These are phyloP conservation scores for Allium cepa DNA, from an alignment of 106 monocot genomes.

Conservation along the genomic window DNA sequence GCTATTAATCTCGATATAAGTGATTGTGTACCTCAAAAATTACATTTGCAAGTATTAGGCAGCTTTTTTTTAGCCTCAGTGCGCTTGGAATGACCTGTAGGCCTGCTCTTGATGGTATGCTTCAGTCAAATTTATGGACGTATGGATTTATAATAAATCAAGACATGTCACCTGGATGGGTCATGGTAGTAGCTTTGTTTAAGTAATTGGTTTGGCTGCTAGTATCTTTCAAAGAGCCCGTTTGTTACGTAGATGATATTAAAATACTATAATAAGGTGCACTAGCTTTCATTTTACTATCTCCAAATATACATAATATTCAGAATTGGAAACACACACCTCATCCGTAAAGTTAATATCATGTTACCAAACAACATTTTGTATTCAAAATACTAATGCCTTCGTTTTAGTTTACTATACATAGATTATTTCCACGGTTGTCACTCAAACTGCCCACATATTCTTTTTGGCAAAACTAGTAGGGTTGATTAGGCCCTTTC, in stretches of 20 bases:
- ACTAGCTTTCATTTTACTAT: constrained; percentile 3
- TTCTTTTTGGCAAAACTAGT: no score
- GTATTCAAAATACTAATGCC: no score
- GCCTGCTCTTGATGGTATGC: constrained; percentile 90
- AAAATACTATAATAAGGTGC: constrained; percentile 10
- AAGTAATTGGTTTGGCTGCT: constrained; percentile 67
- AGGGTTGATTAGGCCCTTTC: no score
- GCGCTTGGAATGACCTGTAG: constrained; percentile 99
- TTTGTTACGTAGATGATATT: constrained; percentile 28
- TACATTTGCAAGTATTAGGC: constrained; percentile 95
- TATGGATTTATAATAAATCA: constrained; percentile 62
- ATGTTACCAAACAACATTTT: no score
- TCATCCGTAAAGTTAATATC: no score
- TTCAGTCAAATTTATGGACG: constrained; percentile 80
- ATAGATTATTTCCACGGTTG: no score
- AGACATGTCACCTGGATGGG: constrained; percentile 91
- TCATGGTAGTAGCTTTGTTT: constrained; percentile 87
- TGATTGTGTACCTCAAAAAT: constrained; percentile 87
- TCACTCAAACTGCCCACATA: no score
- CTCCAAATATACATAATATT: no score
- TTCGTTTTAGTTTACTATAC: no score
- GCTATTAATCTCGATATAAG: constrained; percentile 97
- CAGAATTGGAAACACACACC: no score
- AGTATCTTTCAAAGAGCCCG: constrained; percentile 78
- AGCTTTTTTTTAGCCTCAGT: constrained; percentile 95